Conservation (phyloP, 768 basidiomycete species). For the Tephrocybe rancida region DNA sequence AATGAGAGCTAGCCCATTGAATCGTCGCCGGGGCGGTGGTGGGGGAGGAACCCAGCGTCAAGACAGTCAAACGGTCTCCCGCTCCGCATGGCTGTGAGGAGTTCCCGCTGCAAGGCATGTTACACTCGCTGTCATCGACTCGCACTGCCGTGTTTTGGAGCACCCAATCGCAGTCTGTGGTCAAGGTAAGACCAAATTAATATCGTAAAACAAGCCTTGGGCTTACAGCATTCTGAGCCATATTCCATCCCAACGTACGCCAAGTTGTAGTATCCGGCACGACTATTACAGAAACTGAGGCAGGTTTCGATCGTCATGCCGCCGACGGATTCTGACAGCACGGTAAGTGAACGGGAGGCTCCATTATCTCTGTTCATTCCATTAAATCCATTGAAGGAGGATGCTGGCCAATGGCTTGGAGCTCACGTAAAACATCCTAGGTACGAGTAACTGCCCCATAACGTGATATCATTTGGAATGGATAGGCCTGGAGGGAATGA, state of each 20-base stretch:
- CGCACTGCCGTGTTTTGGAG: constrained; percentile 7
- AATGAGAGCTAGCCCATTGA: not conserved
- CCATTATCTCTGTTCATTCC: not conserved
- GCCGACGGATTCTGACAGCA: not conserved
- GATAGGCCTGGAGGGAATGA: constrained; percentile 13
- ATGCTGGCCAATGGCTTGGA: not conserved
- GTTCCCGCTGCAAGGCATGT: constrained; percentile 6
- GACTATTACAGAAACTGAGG: not conserved
- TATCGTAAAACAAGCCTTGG: too few species aligned
- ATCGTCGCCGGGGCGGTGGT: constrained; percentile 3
- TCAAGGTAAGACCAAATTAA: not conserved
- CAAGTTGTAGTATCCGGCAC: not conserved
- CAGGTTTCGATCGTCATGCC: constrained; percentile 12
- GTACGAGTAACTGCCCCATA: constrained; percentile 12
- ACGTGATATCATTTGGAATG: constrained; percentile 14
- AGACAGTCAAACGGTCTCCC: constrained; percentile 3
- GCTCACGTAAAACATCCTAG: constrained; percentile 16
- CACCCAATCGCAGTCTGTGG: constrained; percentile 3
- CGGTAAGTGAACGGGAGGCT: constrained; percentile 9
- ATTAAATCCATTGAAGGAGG: not conserved
- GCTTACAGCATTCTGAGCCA: not conserved
- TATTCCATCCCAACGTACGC: not conserved
- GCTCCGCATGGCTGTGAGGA: constrained; percentile 7
- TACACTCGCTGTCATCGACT: constrained; percentile 12
- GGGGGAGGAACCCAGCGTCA: not conserved